Conservation (phyloP, 202 grass and related monocot genomes). For the Thinopyrum obtusiflorum region DNA sequence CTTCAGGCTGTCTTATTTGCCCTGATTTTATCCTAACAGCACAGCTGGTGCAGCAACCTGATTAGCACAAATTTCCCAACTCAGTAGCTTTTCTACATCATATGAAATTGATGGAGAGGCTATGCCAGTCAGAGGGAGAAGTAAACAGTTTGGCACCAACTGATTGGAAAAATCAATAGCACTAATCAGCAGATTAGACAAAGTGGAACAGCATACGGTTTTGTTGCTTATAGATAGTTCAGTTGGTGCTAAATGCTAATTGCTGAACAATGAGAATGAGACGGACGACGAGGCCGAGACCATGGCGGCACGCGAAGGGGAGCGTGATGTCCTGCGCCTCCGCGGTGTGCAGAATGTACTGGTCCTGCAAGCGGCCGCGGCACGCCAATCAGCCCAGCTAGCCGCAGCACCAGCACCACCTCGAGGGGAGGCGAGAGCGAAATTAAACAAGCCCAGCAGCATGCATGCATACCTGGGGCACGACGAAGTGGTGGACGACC, state of each 20-base stretch:
- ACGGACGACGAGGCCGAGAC: neutral
- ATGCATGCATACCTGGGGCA: slow-evolving; percentile 62
- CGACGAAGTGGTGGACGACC: slow-evolving; percentile 77
- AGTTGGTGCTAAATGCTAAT: neutral
- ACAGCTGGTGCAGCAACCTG: slow-evolving; percentile 96
- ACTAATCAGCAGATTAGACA: slow-evolving; percentile 1
- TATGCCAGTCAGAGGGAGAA: no score
- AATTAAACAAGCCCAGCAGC: no score
- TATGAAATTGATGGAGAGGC: neutral
- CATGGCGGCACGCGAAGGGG: slow-evolving; percentile 92
- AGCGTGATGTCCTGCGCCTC: slow-evolving; percentile 80
- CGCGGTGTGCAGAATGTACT: slow-evolving; percentile 92
- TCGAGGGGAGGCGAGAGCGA: no score
- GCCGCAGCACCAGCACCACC: no score
- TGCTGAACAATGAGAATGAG: neutral
- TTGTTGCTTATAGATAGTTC: neutral
- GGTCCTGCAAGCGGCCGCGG: slow-evolving; percentile 48
- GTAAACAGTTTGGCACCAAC: neutral
- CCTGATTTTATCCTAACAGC: slow-evolving; percentile 89
- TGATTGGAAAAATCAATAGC: neutral
- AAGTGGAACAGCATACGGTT: neutral
- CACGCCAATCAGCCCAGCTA: no score
- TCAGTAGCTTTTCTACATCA: neutral
- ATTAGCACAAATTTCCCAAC: neutral
- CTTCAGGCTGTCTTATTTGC: slow-evolving; percentile 87